Base-by-base conservation (phyloP, 208 protist species). In the Acanthamoeba lenticulata region DNA sequence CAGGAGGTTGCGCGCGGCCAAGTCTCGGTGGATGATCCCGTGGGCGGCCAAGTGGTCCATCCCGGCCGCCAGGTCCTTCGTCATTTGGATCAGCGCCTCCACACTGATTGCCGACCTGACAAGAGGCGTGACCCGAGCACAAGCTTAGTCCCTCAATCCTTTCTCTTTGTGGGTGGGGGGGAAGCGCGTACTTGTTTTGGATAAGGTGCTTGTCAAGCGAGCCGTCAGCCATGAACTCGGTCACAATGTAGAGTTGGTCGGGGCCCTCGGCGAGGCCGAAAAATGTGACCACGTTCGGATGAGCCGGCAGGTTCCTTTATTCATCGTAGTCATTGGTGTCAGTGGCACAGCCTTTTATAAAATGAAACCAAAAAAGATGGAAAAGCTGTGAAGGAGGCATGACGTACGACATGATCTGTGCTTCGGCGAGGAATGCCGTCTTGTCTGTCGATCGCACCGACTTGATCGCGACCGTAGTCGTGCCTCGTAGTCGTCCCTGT, bases 391-490 rank as follows among this genome's bases (percentile, higher is more conserved):
- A 42, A 17, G 2, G 36, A 40, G 24, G 34, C 9, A 79, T 79
- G 69, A 79, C 89, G 47, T 93, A 93, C 89, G 57, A 74, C 89
- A 93, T 93, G 49, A 93, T 93, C 49, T 93, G 57, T 29, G 89
- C 89, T 34, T 93, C 89, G 21, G 67, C 40, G 13, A 83, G 40
- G 24, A 93, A 55, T n/a, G 60, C 60, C 19, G 57, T 65, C 44
- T 83, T 74, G 45, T 81, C 89, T 11, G 65, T 19, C 0, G 62
- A 74, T 21, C 89, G 57, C 11, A 93, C 49, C 1, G 65, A 57
- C 65, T 93, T 93, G 89, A 93, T 81, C 38, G 89, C 89, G 11
- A 93, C 89, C n/a, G 89, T 93, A 7, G 89, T 83, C 19, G 57
- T 83, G 9, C 89, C 89, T 93, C 89, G 40, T 40, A 83, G 47